Percentiles rank a stretch among this genome's conserved stretches.
These are phyloP conservation scores for Dothidotthia symphoricarpi DNA, from an alignment of 2,329 filamentous ascomycete genomes.

Conservation along the genomic window DNA sequence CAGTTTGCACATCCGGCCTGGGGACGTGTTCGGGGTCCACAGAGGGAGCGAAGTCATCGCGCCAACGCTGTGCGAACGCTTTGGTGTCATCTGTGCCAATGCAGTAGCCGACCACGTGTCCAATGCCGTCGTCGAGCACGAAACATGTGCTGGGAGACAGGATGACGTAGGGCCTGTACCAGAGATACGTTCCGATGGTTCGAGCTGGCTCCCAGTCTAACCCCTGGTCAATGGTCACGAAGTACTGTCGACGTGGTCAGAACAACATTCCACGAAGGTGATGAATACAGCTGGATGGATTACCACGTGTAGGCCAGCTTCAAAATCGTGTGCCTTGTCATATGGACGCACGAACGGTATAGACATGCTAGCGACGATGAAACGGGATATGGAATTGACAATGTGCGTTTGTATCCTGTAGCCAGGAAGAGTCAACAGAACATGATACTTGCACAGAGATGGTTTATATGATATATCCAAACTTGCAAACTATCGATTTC, in stretches of 20 bases:
- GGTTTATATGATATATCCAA: too few species aligned
- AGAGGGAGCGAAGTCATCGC: slow-evolving; percentile 23
- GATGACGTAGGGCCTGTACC: slow-evolving; percentile 36
- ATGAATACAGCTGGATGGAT: background rate
- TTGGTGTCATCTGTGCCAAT: slow-evolving; percentile 35
- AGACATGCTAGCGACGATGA: slow-evolving; percentile 3
- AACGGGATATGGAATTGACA: too few species aligned
- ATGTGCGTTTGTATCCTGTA: too few species aligned
- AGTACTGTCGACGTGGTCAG: too few species aligned
- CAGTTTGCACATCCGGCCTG: slow-evolving; percentile 5
- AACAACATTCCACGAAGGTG: too few species aligned
- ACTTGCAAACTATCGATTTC: too few species aligned
- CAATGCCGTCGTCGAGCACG: slow-evolving; percentile 37
- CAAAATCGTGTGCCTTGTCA: slow-evolving; percentile 16
- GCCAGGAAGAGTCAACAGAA: too few species aligned
- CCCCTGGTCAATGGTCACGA: slow-evolving; percentile 20
- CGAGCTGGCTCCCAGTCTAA: slow-evolving; percentile 28
- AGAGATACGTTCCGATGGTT: slow-evolving; percentile 33
- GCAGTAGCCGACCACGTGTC: slow-evolving; percentile 40
- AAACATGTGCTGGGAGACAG: slow-evolving; percentile 34
- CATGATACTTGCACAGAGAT: too few species aligned
- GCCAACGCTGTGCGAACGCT: slow-evolving; percentile 28
- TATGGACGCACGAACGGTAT: slow-evolving; percentile 19
- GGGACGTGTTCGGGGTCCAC: slow-evolving; percentile 24
- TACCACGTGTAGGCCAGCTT: slow-evolving; percentile 19